phyloP scores from a whole-genome alignment of 768 basidiomycete species.

The Suillus occidentalis region DNA sequence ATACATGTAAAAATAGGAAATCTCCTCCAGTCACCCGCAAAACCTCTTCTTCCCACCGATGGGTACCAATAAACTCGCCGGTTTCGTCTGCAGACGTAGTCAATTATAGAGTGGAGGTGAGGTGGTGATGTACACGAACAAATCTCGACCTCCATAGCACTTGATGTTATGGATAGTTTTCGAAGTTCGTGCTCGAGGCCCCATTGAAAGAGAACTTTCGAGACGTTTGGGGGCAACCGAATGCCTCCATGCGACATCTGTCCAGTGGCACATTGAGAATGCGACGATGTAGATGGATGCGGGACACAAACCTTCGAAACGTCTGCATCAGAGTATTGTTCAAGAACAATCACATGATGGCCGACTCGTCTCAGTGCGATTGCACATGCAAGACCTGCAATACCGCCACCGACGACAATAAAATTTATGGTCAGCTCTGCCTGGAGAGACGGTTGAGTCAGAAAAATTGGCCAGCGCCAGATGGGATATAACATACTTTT shows the following conservation, averaged over 20 bases:
- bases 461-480: not conserved
- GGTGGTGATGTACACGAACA: constrained; percentile 21
- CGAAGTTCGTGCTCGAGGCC: constrained; percentile 46
- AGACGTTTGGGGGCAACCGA: constrained; percentile 59
- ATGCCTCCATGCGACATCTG: constrained; percentile 40
- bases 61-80: constrained; percentile 44
- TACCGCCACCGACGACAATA: constrained; percentile 50
- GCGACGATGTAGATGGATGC: not conserved
- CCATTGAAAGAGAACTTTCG: constrained; percentile 56
- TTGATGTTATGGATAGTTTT: constrained; percentile 29
- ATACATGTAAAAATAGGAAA: constrained; percentile 49
- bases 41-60: constrained; percentile 48
- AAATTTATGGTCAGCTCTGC: constrained; percentile 35
- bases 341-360: constrained; percentile 60
- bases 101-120: constrained; percentile 4
- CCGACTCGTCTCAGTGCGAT: constrained; percentile 55
- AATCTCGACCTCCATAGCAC: constrained; percentile 24
- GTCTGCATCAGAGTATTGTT: constrained; percentile 45
- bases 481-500: constrained; percentile 1
- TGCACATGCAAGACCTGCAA: constrained; percentile 58
- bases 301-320: constrained; percentile 30
- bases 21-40: constrained; percentile 49
- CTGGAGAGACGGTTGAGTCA: not conserved
- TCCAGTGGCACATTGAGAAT: constrained; percentile 1
- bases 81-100: constrained; percentile 39